phyloP scores from a whole-genome alignment of 129 eudicot species.

The Rutidosis leptorrhynchoides region DNA sequence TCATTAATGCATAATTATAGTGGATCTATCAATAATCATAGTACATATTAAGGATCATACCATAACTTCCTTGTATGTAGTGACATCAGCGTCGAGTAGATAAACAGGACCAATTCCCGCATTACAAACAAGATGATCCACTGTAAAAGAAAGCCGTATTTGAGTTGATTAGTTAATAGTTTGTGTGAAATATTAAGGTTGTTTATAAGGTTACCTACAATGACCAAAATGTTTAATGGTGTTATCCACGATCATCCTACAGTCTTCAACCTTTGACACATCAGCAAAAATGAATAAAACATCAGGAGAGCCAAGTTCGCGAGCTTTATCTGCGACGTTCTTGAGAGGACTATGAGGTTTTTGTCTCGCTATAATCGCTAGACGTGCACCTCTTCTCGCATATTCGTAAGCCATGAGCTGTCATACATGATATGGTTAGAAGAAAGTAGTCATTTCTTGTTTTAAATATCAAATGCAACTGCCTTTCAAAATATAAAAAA shows the following conservation, averaged over 20 bases:
- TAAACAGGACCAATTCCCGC: slow-evolving; percentile 37
- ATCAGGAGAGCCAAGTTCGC: slow-evolving; percentile 44
- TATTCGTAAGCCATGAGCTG: slow-evolving; percentile 50
- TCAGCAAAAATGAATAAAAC: slow-evolving; percentile 40
- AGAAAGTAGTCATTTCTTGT: neutral
- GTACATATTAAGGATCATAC: slow-evolving; percentile 26
- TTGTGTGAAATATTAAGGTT: neutral
- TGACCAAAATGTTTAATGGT: slow-evolving; percentile 35
- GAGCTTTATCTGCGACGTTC: slow-evolving; percentile 40
- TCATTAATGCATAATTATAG: too few relatives aligned
- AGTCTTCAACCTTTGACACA: slow-evolving; percentile 39
- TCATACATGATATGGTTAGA: neutral
- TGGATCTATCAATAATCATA: too few relatives aligned
- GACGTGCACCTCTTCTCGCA: slow-evolving; percentile 41
- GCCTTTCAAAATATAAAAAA: too few relatives aligned
- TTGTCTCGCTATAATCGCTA: slow-evolving; percentile 37
- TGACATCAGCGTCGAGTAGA: slow-evolving; percentile 27
- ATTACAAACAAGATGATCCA: slow-evolving; percentile 60
- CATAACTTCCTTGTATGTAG: slow-evolving; percentile 33
- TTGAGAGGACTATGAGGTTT: slow-evolving; percentile 33
- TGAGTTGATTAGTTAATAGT: neutral
- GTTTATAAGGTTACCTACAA: slow-evolving; percentile 26
- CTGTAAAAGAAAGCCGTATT: slow-evolving; percentile 13
- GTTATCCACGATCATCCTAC: slow-evolving; percentile 33
- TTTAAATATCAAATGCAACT: neutral